Base-by-base conservation (phyloP, 2,329 filamentous ascomycete species). In the Botrytis pseudocinerea region DNA sequence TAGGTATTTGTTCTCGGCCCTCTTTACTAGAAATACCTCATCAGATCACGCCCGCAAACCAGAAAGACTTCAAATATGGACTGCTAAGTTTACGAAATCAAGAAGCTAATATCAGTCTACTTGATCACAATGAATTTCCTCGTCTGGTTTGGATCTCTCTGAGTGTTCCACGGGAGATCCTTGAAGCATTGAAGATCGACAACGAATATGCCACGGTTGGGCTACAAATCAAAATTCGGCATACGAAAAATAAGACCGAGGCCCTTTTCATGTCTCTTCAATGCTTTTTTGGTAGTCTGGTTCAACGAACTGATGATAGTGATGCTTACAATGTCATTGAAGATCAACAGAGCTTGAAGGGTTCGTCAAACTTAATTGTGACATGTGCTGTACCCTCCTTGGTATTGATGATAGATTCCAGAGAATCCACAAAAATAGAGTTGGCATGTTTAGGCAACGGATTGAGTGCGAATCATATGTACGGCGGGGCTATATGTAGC, bases 81-180 rank as follows among this genome's bases (percentile, higher is more conserved):
- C 32, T 44, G 22, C 18, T 63, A 6, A 46, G 60, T 25, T 20
- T 12, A 7, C 44, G 0, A 35, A 16, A 28, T 64, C 9, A 8
- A 64, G 16, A 42, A 12, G 18, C 1, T n/a, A 16, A 25, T 18
- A 25, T 32, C 22, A 60, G 46, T 1, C 5, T 72, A 8, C 28
- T 59, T 8, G 48, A 28, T 9, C 73, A 71, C 57, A 44, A 72
- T 20, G 18, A 69, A n/a, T 44, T 73, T 9, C 74, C 75, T 2
- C 5, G 35, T 4, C 48, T 74, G 2, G 38, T 75, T 0, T 75
- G 75, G 57, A 38, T 73, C 14, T 73, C 70, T 38, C 46, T 75
- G 40, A 70, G 38, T 9, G 64, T 76, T 22, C 66, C 75, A 16
- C 69, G 64, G 32, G 9, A 28, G 6, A 69, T 42, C 8, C 20